phyloP scores from a whole-genome alignment of 2,329 filamentous ascomycete species.

The Aspergillus sojae region DNA sequence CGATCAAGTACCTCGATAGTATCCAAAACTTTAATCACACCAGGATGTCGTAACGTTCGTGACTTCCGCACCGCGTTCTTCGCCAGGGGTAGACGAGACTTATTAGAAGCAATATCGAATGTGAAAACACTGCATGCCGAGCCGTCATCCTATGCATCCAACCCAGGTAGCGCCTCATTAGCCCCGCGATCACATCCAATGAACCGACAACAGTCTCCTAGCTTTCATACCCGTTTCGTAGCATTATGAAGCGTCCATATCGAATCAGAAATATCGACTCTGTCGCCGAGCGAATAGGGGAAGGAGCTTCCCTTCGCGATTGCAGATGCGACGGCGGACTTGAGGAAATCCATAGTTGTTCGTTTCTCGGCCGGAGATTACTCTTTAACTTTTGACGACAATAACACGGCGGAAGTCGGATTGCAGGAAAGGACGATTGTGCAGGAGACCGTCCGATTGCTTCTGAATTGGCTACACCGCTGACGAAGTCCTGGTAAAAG shows the following conservation, averaged over 20 bases:
- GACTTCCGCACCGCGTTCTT: constrained; percentile 94
- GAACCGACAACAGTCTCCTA: neutral
- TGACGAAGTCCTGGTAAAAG: neutral
- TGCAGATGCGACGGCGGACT: constrained; percentile 94
- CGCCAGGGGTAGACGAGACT: constrained; percentile 78
- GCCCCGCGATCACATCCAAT: constrained; percentile 5
- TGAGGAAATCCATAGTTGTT: constrained; percentile 85
- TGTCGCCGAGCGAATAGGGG: constrained; percentile 89
- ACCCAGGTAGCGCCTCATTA: constrained; percentile 14
- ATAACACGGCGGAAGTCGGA: neutral
- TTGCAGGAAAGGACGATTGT: neutral
- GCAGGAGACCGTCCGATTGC: no score
- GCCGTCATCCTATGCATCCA: constrained; percentile 73
- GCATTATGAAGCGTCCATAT: constrained; percentile 98
- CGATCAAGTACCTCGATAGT: constrained; percentile 75
- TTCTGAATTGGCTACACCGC: neutral
- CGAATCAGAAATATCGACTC: constrained; percentile 87
- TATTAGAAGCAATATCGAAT: constrained; percentile 84
- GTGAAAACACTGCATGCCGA: constrained; percentile 96
- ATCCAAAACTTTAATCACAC: constrained; percentile 90
- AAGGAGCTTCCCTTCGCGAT: constrained; percentile 94
- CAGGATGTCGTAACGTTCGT: constrained; percentile 88
- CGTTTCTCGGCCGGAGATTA: constrained; percentile 7
- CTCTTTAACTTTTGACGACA: neutral
- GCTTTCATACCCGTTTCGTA: constrained; percentile 72